Evolutionary conservation across 129 eudicot genomes (phyloP).

Genomic region (Scalesia atractyloides): DNA sequence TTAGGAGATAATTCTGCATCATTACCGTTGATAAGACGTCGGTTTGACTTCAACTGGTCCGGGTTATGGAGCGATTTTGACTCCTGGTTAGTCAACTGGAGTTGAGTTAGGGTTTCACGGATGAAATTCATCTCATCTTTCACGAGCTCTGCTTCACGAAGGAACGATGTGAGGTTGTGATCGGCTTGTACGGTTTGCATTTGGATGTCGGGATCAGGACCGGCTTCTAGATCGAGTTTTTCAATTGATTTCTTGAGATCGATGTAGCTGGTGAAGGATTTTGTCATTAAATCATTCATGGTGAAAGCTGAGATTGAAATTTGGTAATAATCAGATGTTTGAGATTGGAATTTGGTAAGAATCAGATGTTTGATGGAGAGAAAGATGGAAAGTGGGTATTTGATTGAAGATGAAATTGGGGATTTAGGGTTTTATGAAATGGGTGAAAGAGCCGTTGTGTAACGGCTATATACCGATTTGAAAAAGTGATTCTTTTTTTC

Average conservation of each 20-base stretch:
- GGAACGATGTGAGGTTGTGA: constrained; percentile 64
- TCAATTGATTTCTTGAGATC: constrained; percentile 75
- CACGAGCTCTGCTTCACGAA: constrained; percentile 74
- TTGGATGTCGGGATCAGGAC: constrained; percentile 56
- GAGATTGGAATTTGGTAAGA: constrained; percentile 17
- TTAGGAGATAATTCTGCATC: too few species aligned
- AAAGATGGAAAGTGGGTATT: constrained; percentile 14
- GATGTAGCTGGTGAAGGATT: constrained; percentile 86
- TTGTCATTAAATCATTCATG: constrained; percentile 89
- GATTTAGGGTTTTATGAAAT: constrained; percentile 26
- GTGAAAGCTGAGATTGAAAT: constrained; percentile 13
- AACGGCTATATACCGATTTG: constrained; percentile 30
- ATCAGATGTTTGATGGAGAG: constrained; percentile 23
- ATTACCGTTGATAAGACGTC: constrained; percentile 41
- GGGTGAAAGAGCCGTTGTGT: constrained; percentile 34
- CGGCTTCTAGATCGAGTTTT: constrained; percentile 61
- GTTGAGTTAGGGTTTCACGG: constrained; percentile 44
- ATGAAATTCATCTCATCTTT: constrained; percentile 62
- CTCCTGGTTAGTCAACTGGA: constrained; percentile 56
- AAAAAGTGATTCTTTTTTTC: not conserved
- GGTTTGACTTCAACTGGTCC: constrained; percentile 54
- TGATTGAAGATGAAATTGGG: constrained; percentile 20
- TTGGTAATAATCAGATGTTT: constrained; percentile 26
- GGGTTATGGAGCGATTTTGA: constrained; percentile 68
- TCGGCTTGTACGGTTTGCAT: constrained; percentile 39